These are phyloP conservation scores for Exophiala sp. DNA, from an alignment of 2,329 filamentous ascomycete genomes.

Conservation along the genomic window DNA sequence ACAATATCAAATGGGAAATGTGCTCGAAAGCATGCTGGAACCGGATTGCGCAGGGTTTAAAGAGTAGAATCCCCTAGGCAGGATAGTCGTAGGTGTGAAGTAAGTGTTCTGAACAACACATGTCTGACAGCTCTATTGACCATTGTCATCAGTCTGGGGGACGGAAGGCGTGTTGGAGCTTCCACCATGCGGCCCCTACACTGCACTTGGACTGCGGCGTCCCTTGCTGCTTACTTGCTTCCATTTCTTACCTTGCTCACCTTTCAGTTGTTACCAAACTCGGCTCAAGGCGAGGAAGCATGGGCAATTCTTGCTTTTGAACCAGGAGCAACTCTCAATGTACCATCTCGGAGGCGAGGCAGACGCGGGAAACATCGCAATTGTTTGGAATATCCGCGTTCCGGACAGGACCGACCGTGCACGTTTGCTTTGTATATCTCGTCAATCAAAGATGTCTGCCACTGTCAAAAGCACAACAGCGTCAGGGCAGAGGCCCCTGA, in stretches of 20 bases:
- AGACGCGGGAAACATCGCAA: no score
- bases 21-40: not conserved
- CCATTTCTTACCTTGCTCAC: not conserved
- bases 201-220: not conserved
- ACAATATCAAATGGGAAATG: not conserved
- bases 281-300: no score
- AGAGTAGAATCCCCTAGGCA: not conserved
- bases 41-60: not conserved
- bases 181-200: conserved; percentile 1
- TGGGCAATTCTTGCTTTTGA: no score
- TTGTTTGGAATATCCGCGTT: no score
- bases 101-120: not conserved
- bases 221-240: not conserved
- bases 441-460: no score
- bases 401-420: not conserved
- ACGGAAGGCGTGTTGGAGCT: conserved; percentile 1
- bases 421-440: no score
- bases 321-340: no score
- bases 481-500: no score
- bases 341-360: no score
- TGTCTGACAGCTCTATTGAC: conserved; percentile 3
- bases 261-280: not conserved
- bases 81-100: not conserved
- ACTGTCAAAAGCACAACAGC: no score
- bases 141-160: not conserved